Percentiles rank a stretch among this genome's conserved stretches.
Evolutionary conservation across 306 rosid genomes (phyloP).

Genomic region (Casuarina glauca): DNA sequence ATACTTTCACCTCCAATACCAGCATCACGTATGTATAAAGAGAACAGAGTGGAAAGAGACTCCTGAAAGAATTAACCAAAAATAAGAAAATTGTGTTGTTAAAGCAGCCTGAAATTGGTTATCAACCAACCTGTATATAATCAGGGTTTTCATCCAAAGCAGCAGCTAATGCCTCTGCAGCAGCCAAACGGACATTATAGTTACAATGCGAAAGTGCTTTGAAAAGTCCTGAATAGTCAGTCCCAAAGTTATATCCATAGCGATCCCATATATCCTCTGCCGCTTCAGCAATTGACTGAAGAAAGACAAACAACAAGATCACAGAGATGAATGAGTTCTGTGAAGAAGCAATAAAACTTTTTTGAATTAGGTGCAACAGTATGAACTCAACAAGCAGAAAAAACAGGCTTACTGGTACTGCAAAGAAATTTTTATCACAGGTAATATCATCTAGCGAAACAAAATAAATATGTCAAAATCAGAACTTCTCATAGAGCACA

Average conservation of each 20-base stretch:
- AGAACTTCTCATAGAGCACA: background rate
- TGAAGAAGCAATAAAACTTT: background rate
- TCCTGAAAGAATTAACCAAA: constrained; percentile 54
- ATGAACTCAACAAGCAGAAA: background rate
- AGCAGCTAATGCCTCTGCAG: constrained; percentile 94
- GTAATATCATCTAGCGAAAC: background rate
- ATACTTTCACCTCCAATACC: constrained; percentile 56
- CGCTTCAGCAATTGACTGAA: constrained; percentile 84
- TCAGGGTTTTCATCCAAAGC: constrained; percentile 93
- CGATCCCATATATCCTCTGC: constrained; percentile 99
- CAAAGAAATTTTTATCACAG: background rate
- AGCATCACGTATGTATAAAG: constrained; percentile 75
- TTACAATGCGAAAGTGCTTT: constrained; percentile 84
- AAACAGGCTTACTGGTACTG: background rate
- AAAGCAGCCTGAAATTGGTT: constrained; percentile 9
- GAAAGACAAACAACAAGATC: constrained; percentile 15
- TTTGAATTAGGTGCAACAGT: background rate
- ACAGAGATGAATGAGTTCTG: background rate
- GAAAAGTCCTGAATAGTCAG: constrained; percentile 81
- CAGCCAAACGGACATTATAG: constrained; percentile 83
- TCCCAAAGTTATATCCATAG: constrained; percentile 87
- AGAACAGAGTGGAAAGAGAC: constrained; percentile 84
- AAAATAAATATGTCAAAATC: background rate
- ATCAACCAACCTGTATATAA: constrained; percentile 69
- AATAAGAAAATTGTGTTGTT: constrained; percentile 20